phyloP scores from a whole-genome alignment of 495 filamentous ascomycete genomes.

The Xylaria bambusicola region DNA sequence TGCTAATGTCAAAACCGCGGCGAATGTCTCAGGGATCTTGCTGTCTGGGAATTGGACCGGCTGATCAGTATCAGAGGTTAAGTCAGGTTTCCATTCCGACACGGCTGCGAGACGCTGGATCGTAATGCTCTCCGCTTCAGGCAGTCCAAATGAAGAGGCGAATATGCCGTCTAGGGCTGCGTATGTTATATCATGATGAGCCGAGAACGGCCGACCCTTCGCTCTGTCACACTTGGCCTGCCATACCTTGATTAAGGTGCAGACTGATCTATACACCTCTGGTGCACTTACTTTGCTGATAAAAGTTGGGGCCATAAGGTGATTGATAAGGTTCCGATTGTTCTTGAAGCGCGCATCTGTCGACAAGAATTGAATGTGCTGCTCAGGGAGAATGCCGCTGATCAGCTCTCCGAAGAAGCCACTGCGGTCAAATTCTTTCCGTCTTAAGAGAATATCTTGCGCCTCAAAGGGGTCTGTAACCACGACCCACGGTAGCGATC shows the following conservation, averaged over 20 bases:
- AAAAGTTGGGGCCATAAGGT: slow-evolving; percentile 15
- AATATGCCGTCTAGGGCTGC: slow-evolving; percentile 7
- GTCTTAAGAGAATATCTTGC: slow-evolving; percentile 38
- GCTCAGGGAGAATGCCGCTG: slow-evolving; percentile 3
- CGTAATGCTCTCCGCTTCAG: slow-evolving; percentile 8
- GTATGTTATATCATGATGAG: slow-evolving; percentile 1
- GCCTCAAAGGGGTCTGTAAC: slow-evolving; percentile 38
- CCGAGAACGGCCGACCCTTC: slow-evolving; percentile 1
- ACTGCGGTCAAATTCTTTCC: slow-evolving; percentile 21
- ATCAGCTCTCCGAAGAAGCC: slow-evolving; percentile 2
- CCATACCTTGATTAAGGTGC: slow-evolving; percentile 2
- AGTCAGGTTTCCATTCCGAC: not conserved
- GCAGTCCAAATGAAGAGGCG: not conserved
- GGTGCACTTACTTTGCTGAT: slow-evolving; percentile 1
- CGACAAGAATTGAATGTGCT: slow-evolving; percentile 8
- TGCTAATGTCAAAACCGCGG: slow-evolving; percentile 1
- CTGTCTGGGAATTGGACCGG: slow-evolving; percentile 2
- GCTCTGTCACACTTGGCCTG: slow-evolving; percentile 1
- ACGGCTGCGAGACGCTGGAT: slow-evolving; percentile 17
- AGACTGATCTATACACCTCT: not conserved
- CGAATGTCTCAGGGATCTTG: not conserved
- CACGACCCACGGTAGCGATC: slow-evolving; percentile 35
- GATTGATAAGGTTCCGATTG: slow-evolving; percentile 1
- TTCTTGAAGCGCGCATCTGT: slow-evolving; percentile 5
- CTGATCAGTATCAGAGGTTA: not conserved